A percentile compares a stretch with the other conserved stretches of the same genome.
Conservation (phyloP, 202 grass and related monocot species). For the Digitaria exilis region DNA sequence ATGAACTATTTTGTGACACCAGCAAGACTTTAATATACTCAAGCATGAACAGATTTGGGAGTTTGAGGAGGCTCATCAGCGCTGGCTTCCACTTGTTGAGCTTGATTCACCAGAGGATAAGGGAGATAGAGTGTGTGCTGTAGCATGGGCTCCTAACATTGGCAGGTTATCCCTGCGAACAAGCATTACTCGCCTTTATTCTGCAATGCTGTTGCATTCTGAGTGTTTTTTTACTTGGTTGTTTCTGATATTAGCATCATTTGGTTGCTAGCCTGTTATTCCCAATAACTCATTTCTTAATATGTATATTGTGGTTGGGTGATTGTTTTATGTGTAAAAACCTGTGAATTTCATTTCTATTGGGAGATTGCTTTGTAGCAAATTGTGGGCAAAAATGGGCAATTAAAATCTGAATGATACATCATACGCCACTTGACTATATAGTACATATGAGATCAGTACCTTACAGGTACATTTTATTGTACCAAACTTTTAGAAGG, state of each 20-base stretch:
- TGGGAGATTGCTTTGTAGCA: neutral
- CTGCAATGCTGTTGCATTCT: slow-evolving; percentile 5
- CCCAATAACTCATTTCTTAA: neutral
- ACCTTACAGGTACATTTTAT: neutral
- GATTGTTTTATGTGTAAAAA: neutral
- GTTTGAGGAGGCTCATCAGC: slow-evolving; percentile 89
- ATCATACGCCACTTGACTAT: neutral
- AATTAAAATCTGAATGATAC: slow-evolving; percentile 3
- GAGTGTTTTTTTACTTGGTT: neutral
- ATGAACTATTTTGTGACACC: neutral
- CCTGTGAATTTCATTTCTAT: slow-evolving; percentile 1
- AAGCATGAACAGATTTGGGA: slow-evolving; percentile 78
- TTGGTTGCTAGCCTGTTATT: slow-evolving; percentile 16
- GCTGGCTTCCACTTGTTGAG: slow-evolving; percentile 83
- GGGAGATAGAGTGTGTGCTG: slow-evolving; percentile 69
- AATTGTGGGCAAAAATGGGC: neutral
- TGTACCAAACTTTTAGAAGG: neutral
- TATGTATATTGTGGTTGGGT: neutral
- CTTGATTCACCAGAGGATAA: slow-evolving; percentile 70
- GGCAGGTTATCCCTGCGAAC: slow-evolving; percentile 62
- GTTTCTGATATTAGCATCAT: slow-evolving; percentile 22
- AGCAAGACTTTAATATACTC: slow-evolving; percentile 30
- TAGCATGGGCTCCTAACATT: slow-evolving; percentile 96
- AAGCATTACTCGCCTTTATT: slow-evolving; percentile 23
- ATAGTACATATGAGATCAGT: neutral